Evolutionary conservation across 2,329 filamentous ascomycete species (phyloP).

Genomic region (Exophiala sideris): DNA sequence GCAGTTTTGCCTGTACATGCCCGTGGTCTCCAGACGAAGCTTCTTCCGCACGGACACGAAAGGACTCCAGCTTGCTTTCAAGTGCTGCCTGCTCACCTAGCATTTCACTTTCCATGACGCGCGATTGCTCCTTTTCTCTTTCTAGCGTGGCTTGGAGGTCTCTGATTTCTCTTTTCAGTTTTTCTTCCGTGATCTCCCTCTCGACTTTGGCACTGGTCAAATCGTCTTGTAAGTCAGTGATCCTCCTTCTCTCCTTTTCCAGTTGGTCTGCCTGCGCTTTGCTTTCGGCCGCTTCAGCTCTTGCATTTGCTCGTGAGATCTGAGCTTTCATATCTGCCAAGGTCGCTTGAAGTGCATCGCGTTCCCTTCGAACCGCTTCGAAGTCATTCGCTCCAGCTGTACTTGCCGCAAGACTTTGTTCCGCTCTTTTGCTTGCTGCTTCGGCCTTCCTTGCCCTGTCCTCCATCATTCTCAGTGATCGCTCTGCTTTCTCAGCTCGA

Average conservation of each 20-base stretch:
- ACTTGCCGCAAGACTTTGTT: conserved; percentile 53
- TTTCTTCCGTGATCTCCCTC: conserved; percentile 70
- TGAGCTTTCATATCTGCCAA: conserved; percentile 69
- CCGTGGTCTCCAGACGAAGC: conserved; percentile 76
- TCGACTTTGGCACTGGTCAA: conserved; percentile 67
- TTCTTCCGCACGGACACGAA: conserved; percentile 83
- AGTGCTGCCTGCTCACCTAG: conserved; percentile 72
- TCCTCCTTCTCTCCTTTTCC: conserved; percentile 60
- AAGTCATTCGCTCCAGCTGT: conserved; percentile 56
- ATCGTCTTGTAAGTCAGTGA: conserved; percentile 59
- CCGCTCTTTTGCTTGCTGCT: conserved; percentile 54
- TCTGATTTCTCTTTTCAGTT: conserved; percentile 64
- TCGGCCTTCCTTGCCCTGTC: conserved; percentile 61
- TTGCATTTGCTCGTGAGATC: conserved; percentile 63
- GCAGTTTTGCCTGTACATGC: conserved; percentile 81
- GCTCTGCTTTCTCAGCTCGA: conserved; percentile 60
- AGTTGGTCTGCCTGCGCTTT: conserved; percentile 66
- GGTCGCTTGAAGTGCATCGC: conserved; percentile 60
- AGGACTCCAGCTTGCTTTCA: conserved; percentile 84
- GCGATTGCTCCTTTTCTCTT: conserved; percentile 67
- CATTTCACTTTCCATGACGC: conserved; percentile 69
- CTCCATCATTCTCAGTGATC: conserved; percentile 45
- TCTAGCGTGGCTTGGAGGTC: conserved; percentile 71
- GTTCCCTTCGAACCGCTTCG: conserved; percentile 60
- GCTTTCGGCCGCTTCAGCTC: conserved; percentile 64